Evolutionary conservation across 768 basidiomycete species (phyloP), one percentile per base, ranked within the genome.

Genomic region (Mycena vitilis): DNA sequence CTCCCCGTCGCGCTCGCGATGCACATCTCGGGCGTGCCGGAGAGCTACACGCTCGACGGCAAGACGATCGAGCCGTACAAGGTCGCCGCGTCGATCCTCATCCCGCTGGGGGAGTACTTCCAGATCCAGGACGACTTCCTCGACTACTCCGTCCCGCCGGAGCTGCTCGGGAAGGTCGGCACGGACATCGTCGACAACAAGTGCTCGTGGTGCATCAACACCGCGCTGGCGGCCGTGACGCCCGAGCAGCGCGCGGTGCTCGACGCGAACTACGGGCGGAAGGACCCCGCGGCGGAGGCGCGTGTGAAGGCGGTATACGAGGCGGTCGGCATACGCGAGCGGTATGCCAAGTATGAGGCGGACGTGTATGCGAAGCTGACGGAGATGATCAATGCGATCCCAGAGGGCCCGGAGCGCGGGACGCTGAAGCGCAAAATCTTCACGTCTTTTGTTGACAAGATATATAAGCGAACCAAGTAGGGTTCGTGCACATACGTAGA

Each of bases 171-270:
- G 54, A 99, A 99, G 83, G 90, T 99, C 66, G 98, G 97, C 23
- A 99, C 97, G 18, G 98, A 99, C 78, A 99, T 99, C 75, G 79
- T 98, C 66, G 97, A 99, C 81, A 98, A 98, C 89, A 99, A 99
- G 83, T 99, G 97, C 80, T 93, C 92, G 20, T 99, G 97, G 98
- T 91, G 91, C 73, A 86, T 99, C 79, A 98, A 98, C 81, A 90
- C 89, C 23, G 98, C 95, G 36, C 84, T 99, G 65, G 78, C 81
- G 20, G 77, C 83, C 48, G 89, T 86, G 2, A 83, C 81, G 5
- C 81, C 87, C 0, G 85, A 75, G n/a, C 91, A 92, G 77, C 85
- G 87, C 42, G 77, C 78, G 34, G 76, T 89, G 30, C 82, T 91
- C n/a, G 89, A 85, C 65, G 85, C 85, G 66, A 86, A 84, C 63